Percentiles rank a stretch among this genome's conserved stretches.
Conservation (phyloP, 2,329 filamentous ascomycete genomes). For the Trichophyton benhamiae region DNA sequence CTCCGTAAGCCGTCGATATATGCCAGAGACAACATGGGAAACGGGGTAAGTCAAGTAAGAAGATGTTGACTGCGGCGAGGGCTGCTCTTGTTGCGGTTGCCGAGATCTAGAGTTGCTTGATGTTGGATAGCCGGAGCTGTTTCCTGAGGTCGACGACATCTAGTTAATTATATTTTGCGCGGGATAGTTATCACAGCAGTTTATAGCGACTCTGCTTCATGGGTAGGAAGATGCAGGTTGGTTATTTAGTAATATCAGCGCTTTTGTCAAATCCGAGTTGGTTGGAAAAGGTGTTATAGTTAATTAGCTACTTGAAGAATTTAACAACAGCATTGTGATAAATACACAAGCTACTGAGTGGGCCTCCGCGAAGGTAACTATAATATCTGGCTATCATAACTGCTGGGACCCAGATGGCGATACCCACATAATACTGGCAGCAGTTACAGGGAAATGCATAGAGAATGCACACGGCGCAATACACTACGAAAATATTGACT, state of each 20-base stretch:
- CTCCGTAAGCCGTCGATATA: constrained; percentile 54
- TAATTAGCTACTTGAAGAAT: background rate
- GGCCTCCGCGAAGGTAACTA: background rate
- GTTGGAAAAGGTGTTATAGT: background rate
- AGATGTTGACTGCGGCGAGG: constrained; percentile 25
- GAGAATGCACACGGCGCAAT: background rate
- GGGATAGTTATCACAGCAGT: background rate
- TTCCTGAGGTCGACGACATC: constrained; percentile 3
- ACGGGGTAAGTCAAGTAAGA: constrained; percentile 42
- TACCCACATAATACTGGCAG: background rate
- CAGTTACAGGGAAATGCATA: background rate
- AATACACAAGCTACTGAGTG: background rate
- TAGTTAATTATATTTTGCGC: background rate
- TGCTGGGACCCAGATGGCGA: background rate
- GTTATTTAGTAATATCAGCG: background rate
- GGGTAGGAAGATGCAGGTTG: background rate
- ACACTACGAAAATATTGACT: background rate
- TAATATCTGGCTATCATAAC: background rate
- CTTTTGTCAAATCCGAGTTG: background rate
- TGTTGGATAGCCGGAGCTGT: background rate
- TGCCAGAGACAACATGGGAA: constrained; percentile 45
- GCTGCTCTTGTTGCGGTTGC: constrained; percentile 5
- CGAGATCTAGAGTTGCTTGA: constrained; percentile 2
- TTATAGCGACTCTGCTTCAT: background rate
- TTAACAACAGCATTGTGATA: background rate